phyloP scores from a whole-genome alignment of 2,329 filamentous ascomycete genomes.

The Salinomyces thailandicus region DNA sequence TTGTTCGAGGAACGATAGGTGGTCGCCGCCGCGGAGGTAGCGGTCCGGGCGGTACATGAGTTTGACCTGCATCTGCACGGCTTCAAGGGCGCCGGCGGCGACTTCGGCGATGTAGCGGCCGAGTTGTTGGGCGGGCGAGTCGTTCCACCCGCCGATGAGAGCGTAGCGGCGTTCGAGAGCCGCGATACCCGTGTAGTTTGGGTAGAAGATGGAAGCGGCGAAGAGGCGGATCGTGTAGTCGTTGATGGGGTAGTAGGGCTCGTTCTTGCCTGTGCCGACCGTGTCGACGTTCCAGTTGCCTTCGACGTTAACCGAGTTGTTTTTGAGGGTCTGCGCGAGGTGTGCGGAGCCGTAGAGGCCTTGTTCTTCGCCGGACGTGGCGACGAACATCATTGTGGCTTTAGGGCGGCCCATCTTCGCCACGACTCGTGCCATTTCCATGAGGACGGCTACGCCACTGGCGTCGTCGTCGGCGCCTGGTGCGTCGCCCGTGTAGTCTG shows the following conservation, averaged over 20 bases:
- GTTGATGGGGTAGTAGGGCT: slow-evolving; percentile 30
- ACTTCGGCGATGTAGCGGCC: slow-evolving; percentile 47
- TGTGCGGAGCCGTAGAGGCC: slow-evolving; percentile 42
- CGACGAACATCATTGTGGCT: slow-evolving; percentile 47
- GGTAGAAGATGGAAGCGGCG: slow-evolving; percentile 34
- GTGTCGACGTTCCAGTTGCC: slow-evolving; percentile 51
- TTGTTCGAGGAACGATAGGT: slow-evolving; percentile 44
- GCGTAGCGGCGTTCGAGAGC: slow-evolving; percentile 30
- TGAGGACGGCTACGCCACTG: slow-evolving; percentile 44
- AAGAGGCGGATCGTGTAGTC: slow-evolving; percentile 45
- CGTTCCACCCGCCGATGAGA: slow-evolving; percentile 43
- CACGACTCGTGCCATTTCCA: slow-evolving; percentile 46
- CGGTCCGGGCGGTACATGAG: slow-evolving; percentile 48
- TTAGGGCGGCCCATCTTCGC: slow-evolving; percentile 35
- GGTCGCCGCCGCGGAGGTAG: slow-evolving; percentile 48
- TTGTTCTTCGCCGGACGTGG: slow-evolving; percentile 50
- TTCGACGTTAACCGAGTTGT: slow-evolving; percentile 44
- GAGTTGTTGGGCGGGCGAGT: slow-evolving; percentile 45
- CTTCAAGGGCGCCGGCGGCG: slow-evolving; percentile 40
- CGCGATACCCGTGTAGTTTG: slow-evolving; percentile 33
- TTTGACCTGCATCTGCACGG: slow-evolving; percentile 46
- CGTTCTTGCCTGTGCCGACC: slow-evolving; percentile 36
- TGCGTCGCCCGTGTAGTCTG: slow-evolving; percentile 43
- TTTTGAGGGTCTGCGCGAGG: slow-evolving; percentile 44
- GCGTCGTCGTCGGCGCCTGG: slow-evolving; percentile 51